Base-by-base conservation (phyloP, 1,284 basidiomycete species). In the Trametes hirsuta region DNA sequence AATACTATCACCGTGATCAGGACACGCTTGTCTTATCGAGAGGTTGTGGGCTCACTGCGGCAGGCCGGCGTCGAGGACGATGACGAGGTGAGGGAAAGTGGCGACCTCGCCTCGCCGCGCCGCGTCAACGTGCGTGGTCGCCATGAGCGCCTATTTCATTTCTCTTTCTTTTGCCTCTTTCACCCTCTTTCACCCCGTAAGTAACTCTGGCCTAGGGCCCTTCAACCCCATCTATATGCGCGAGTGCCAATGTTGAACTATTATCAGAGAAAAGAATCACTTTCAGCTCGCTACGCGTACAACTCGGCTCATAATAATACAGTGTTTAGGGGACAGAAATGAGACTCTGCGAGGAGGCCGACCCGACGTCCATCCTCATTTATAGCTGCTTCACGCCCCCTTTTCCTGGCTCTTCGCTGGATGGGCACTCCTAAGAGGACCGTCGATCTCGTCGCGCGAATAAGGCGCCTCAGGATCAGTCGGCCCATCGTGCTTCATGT, bases 381-480 rank as follows among this genome's bases (percentile, higher is more conserved):
- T 30, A 30, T 30, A 8, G 30, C 30, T 30, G 30, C 30, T 30
- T 30, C 21, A 57, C 55, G 35, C 55, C 56, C 39, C 58, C 35
- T 41, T 60, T 47, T 62, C 58, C 39, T 58, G 45, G 14, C 53
- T 45, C 6, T 58, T 65, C 21, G 35, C 50, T n/a, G 39, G 36
- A 30, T 54, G 61, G 12, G 61, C 66, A 10, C 25, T 52, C 21
- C 73, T 69, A 6, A 82, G 71, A 0, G 82, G 82, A 0, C 82
- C 82, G 25, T 65, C 61, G 18, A 83, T 68, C 64, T 81, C 75
- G 4, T 83, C 82, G 40, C 69, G 74, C 18, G 72, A 68, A 54
- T 79, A 77, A 15, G 67, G 47, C 14, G 81, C 73, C 53, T 74
- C 67, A 3, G 64, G 62, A 15, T 51, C 59, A n/a, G 44, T 25